Base-by-base conservation (phyloP, 441 rosid species). In the Syzygium malaccense region DNA sequence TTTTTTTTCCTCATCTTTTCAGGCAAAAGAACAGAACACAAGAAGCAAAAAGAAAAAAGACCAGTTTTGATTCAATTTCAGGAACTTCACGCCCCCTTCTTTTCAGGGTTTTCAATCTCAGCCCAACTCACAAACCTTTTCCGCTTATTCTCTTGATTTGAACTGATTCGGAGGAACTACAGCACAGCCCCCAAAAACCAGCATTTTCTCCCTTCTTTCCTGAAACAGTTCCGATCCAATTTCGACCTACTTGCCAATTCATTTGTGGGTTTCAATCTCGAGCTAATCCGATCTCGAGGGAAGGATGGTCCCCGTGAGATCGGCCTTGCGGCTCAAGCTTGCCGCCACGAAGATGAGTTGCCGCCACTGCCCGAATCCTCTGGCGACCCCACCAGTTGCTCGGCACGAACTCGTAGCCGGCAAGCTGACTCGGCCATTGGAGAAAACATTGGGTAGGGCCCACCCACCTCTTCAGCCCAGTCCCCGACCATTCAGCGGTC, bases 131-230 rank as follows among this genome's bases (percentile, higher is more conserved):
- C 25, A 19, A 78, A 79, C 53, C 11, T 45, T 79, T 58, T 88
- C 48, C 37, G 45, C 49, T 37, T 71, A 20, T 18, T 32, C 49
- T 5, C 80, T 37, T 13, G 23, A 45, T 37, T 15, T 53, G 83
- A 75, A 41, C 83, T 75, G 55, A 51, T 51, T 57, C 86, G 95
- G 98, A 94, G 68, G 97, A 95, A 23, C 51, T 23, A 25, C 83
- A 23, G 20, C 93, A 88, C 30, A 91, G 95, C 88, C 95, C 95
- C 95, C 33, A 94, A 95, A 87, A 92, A 86, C 64, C 51, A 75
- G 51, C 51, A 41, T 75, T 41, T 37, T 41, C 51, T 75, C 7
- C 83, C 83, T 75, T 14, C 51, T 41, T 33, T 41, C 9, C n/a
- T 6, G 80, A 11, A 41, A 41, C 51, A 23, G 80, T 75, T 23